Evolutionary conservation across 345 rosid species (phyloP).

Genomic region (Dimocarpus longan): DNA sequence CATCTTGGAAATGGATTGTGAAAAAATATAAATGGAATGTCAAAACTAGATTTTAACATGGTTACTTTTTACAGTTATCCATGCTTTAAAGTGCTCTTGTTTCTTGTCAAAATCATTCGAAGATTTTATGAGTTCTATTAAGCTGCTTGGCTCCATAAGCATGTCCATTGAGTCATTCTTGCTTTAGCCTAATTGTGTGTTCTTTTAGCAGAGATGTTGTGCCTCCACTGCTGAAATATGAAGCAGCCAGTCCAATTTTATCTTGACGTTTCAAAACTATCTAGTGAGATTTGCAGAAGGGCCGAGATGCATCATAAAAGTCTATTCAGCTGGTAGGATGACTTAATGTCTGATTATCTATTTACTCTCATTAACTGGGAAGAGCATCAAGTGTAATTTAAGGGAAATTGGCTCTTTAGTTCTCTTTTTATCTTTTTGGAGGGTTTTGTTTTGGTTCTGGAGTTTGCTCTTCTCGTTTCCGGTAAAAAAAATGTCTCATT

Average conservation of each 20-base stretch:
- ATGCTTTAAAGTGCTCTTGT: too few relatives aligned
- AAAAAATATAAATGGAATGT: not conserved
- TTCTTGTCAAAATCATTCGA: not conserved
- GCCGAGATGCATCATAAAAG: not conserved
- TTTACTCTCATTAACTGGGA: not conserved
- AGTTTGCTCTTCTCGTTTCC: too few relatives aligned
- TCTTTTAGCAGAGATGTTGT: slow-evolving; percentile 40
- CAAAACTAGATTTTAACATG: not conserved
- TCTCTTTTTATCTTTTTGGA: too few relatives aligned
- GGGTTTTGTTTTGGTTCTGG: too few relatives aligned
- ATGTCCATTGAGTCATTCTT: not conserved
- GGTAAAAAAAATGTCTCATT: too few relatives aligned
- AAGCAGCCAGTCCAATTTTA: slow-evolving; percentile 50
- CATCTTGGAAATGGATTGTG: not conserved
- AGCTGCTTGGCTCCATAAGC: not conserved
- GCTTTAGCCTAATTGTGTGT: not conserved
- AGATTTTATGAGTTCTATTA: too few relatives aligned
- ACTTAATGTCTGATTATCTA: too few relatives aligned
- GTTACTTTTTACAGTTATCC: too few relatives aligned
- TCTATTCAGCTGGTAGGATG: not conserved
- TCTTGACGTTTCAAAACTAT: slow-evolving; percentile 28
- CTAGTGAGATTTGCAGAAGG: not conserved
- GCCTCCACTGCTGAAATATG: slow-evolving; percentile 49
- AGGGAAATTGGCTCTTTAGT: not conserved
- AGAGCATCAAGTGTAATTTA: not conserved